Percentiles rank a stretch among this genome's conserved stretches.
Conservation (phyloP, 1,284 basidiomycete genomes). For the Ustilago vetiveriae region DNA sequence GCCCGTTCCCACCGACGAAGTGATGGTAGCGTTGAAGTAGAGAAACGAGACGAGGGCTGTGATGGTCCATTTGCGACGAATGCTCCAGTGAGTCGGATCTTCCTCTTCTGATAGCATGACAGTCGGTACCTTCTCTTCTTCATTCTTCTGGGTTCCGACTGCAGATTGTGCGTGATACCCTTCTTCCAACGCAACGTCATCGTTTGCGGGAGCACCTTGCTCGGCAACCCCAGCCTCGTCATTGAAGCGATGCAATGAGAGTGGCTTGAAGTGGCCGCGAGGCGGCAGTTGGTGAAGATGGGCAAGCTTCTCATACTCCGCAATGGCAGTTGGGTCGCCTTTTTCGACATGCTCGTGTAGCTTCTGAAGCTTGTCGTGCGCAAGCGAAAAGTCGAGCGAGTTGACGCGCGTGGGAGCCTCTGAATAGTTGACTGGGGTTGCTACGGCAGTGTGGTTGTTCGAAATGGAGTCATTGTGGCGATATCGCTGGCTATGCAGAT, state of each 20-base stretch:
- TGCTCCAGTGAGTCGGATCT: constrained; percentile 31
- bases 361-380: constrained; percentile 16
- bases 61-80: constrained; percentile 29
- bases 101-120: constrained; percentile 35
- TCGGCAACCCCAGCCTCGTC: neutral
- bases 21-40: constrained; percentile 40
- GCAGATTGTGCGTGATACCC: neutral
- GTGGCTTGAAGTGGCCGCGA: constrained; percentile 3
- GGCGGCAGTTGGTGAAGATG: constrained; percentile 23
- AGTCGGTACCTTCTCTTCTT: constrained; percentile 6
- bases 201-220: neutral
- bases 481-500: neutral
- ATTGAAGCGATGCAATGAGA: no score
- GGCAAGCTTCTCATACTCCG: constrained; percentile 28
- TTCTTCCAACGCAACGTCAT: constrained; percentile 3
- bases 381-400: constrained; percentile 21
- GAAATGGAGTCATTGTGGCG: neutral
- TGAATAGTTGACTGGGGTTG: constrained; percentile 13
- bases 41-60: constrained; percentile 39
- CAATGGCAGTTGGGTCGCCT: constrained; percentile 33
- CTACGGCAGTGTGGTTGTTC: constrained; percentile 9
- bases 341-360: constrained; percentile 25
- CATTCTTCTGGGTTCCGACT: constrained; percentile 1
- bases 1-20: constrained; percentile 37
- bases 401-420: constrained; percentile 28